Evolutionary conservation across 2,329 filamentous ascomycete genomes (phyloP).

Genomic region (Colletotrichum gigasporum): DNA sequence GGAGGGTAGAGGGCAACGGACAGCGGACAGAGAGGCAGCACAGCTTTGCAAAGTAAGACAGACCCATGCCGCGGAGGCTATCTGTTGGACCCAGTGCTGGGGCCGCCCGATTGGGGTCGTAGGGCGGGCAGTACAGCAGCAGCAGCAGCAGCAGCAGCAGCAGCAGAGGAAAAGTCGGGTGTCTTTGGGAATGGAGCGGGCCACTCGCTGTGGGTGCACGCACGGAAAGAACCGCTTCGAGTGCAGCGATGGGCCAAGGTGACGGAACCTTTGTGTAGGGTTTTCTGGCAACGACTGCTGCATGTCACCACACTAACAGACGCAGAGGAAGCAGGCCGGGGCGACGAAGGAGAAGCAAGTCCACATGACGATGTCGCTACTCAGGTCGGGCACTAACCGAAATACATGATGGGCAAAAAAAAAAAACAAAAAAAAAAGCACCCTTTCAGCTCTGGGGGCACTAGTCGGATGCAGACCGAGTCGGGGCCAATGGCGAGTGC

Average conservation of each 20-base stretch:
- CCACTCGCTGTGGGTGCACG: conserved; percentile 9
- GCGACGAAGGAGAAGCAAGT: not conserved
- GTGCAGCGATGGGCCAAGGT: conserved; percentile 7
- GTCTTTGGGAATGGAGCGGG: conserved; percentile 12
- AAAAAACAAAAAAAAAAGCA: not conserved
- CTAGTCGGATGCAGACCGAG: conserved; percentile 7
- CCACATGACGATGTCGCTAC: conserved; percentile 22
- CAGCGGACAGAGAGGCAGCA: not conserved
- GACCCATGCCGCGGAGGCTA: conserved; percentile 24
- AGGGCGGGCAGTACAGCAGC: conserved; percentile 17
- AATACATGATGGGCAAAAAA: not conserved
- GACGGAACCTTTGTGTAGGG: conserved; percentile 19
- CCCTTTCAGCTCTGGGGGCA: conserved; percentile 8
- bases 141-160: no score
- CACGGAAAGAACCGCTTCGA: conserved; percentile 18
- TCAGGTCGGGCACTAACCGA: conserved; percentile 12
- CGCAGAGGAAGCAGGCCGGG: conserved; percentile 3
- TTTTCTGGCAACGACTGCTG: conserved; percentile 11
- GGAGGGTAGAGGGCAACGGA: not conserved
- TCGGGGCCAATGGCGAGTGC: not conserved
- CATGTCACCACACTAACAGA: conserved; percentile 24
- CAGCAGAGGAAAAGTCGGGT: conserved; percentile 9
- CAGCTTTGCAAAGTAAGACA: not conserved
- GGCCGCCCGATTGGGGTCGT: conserved; percentile 12
- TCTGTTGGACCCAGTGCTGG: conserved; percentile 24